A percentile compares a stretch with the other conserved stretches of the same genome.
Evolutionary conservation across 2,329 filamentous ascomycete species (phyloP).

Genomic region (Pseudocercospora ulei): DNA sequence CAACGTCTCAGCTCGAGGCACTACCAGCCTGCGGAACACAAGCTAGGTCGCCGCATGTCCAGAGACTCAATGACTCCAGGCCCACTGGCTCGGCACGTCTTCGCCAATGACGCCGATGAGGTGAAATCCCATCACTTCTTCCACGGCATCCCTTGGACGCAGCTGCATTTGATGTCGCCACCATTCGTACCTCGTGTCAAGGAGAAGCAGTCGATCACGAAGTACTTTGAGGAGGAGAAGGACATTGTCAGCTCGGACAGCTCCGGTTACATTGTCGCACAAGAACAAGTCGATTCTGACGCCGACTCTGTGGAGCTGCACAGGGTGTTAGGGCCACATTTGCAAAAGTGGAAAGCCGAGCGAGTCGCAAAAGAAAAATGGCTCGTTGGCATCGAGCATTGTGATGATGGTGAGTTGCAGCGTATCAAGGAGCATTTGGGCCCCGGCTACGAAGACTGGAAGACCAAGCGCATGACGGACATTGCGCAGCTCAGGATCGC

Average conservation of each 20-base stretch:
- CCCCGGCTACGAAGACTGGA: conserved; percentile 28
- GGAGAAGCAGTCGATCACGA: conserved; percentile 49
- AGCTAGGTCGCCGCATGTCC: conserved; percentile 33
- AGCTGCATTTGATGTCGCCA: conserved; percentile 58
- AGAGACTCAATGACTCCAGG: conserved; percentile 39
- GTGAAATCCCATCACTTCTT: conserved; percentile 89
- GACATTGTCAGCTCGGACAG: conserved; percentile 45
- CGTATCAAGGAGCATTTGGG: conserved; percentile 31
- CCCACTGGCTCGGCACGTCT: conserved; percentile 48
- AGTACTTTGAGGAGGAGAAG: conserved; percentile 81
- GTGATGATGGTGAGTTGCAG: conserved; percentile 27
- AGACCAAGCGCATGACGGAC: conserved; percentile 24
- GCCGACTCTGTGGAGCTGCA: conserved; percentile 15
- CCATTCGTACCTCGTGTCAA: conserved; percentile 69
- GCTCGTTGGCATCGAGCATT: conserved; percentile 29
- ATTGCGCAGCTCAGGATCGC: conserved; percentile 23
- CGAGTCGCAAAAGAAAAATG: conserved; percentile 26
- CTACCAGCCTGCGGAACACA: conserved; percentile 54
- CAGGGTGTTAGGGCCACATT: conserved; percentile 13
- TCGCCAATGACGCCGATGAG: conserved; percentile 72
- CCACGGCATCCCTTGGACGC: conserved; percentile 65
- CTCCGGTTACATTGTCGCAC: conserved; percentile 25
- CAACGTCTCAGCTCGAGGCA: conserved; percentile 63
- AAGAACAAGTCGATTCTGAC: conserved; percentile 20
- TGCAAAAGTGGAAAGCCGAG: conserved; percentile 24